Evolutionary conservation across 176 grass and related monocot species (phyloP).

Genomic region (Puccinellia tenuiflora): DNA sequence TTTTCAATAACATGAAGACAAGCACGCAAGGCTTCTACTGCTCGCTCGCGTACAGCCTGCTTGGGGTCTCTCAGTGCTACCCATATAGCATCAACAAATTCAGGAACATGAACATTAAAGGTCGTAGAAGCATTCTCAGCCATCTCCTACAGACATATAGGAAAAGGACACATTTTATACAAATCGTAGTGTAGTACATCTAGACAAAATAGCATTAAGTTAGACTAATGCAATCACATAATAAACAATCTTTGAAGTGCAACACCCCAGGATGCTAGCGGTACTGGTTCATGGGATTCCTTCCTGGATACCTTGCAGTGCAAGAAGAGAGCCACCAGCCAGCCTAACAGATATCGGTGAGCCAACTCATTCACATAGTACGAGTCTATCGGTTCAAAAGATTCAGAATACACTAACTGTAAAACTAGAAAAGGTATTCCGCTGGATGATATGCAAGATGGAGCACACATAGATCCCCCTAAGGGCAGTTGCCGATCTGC

Average conservation of each 20-base stretch:
- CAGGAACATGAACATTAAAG: conserved; percentile 98
- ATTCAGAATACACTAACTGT: background rate
- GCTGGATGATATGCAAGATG: background rate
- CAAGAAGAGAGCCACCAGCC: background rate
- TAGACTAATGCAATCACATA: conserved; percentile 13
- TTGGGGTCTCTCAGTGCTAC: conserved; percentile 82
- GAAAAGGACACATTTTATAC: conserved; percentile 5
- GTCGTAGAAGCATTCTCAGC: conserved; percentile 97
- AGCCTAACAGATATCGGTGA: background rate
- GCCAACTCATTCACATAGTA: background rate
- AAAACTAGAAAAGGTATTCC: background rate
- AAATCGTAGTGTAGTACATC: background rate
- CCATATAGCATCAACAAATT: conserved; percentile 99
- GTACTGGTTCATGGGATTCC: background rate
- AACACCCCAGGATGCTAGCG: background rate
- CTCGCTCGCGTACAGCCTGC: conserved; percentile 74
- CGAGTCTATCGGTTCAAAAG: background rate
- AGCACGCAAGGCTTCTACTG: conserved; percentile 90
- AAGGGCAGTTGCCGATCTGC: background rate
- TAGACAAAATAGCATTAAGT: conserved; percentile 3
- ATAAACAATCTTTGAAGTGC: background rate
- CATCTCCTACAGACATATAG: conserved; percentile 63
- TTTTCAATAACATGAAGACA: conserved; percentile 97
- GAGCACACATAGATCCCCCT: background rate
- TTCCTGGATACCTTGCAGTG: background rate